A percentile compares a stretch with the other conserved stretches of the same genome.
These are phyloP conservation scores for Rhipidocladum racemiflorum DNA, from an alignment of 176 grass and related monocot species.

Conservation along the genomic window DNA sequence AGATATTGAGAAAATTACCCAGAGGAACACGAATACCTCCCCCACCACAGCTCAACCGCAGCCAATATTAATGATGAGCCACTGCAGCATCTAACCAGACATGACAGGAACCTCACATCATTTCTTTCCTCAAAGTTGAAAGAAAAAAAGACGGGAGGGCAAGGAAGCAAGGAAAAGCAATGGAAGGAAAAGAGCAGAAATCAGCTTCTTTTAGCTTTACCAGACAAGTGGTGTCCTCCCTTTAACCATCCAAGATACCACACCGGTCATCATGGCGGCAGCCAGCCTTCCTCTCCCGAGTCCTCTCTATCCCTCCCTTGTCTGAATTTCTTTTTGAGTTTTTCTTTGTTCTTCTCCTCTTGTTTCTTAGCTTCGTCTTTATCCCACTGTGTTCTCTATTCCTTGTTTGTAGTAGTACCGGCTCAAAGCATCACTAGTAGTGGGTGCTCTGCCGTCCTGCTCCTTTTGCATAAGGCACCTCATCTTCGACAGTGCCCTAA, in stretches of 20 bases:
- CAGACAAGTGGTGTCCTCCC: conserved; percentile 43
- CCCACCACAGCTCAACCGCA: background rate
- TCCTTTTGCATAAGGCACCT: background rate
- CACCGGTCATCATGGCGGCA: conserved; percentile 41
- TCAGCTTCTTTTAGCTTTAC: conserved; percentile 61
- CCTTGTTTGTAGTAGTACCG: background rate
- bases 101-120: conserved; percentile 61
- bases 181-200: conserved; percentile 35
- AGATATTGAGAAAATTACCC: background rate
- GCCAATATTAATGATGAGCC: conserved; percentile 16
- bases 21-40: background rate
- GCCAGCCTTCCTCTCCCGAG: background rate
- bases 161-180: background rate
- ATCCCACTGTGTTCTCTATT: conserved; percentile 9
- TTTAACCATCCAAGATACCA: conserved; percentile 55
- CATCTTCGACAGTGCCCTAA: background rate
- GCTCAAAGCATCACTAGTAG: background rate
- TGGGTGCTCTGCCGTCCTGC: background rate
- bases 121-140: conserved; percentile 46
- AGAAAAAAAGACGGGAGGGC: background rate
- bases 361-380: conserved; percentile 4
- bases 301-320: background rate
- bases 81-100: conserved; percentile 36
- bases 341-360: background rate
- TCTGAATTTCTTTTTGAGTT: conserved; percentile 17